Evolutionary conservation across 257 asterid genomes (phyloP), one percentile per base, ranked within the genome.

Genomic region (Ophiorrhiza pumila): DNA sequence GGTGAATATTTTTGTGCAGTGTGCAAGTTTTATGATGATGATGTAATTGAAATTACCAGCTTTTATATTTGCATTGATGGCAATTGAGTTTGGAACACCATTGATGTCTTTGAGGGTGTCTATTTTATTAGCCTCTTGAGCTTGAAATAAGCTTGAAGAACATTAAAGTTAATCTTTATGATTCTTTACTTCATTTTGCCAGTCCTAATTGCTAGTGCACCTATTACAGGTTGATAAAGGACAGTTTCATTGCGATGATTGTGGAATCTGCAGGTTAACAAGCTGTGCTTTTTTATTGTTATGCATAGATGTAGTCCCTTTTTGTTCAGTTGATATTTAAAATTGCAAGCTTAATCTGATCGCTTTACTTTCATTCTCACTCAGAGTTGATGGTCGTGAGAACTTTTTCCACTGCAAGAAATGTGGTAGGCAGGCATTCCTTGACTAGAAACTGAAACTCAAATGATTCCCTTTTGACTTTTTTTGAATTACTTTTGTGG

Each of bases 1-100:
- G 99, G 99, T 63, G 99, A 95, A 77, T 95, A 95, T 58, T 95
- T 95, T 56, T 95, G 99, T 65, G 82, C 79, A 18, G 72, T 87
- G 71, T 95, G 99, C 96, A 92, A 82, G 79, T 95, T 95, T 76
- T 95, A 80, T 29, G 99, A 95, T 55, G 99, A 95, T 73, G 96
- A 95, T 86, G 99, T 95, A 90, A 87, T 73, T 49, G 75, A 23
- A 47, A 42, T 63, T 47, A n/a, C 35, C 43, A 17, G 17, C 60
- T 47, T 65, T 60, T 47, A 9, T 41, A 25, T 59, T 67, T 49
- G 35, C 47, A 11, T 23, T 15, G 47, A 39, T 65, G 74, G 13
- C 60, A 4, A 25, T 68, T 18, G 25, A 41, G 25, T 47, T 50
- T 34, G 27, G n/a, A 68, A 35, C 17, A 32, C 42, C n/a, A 25